Evolutionary conservation across 306 rosid genomes (phyloP), one percentile per base, ranked within the genome.

Genomic region (Pterocarpus santalinus): DNA sequence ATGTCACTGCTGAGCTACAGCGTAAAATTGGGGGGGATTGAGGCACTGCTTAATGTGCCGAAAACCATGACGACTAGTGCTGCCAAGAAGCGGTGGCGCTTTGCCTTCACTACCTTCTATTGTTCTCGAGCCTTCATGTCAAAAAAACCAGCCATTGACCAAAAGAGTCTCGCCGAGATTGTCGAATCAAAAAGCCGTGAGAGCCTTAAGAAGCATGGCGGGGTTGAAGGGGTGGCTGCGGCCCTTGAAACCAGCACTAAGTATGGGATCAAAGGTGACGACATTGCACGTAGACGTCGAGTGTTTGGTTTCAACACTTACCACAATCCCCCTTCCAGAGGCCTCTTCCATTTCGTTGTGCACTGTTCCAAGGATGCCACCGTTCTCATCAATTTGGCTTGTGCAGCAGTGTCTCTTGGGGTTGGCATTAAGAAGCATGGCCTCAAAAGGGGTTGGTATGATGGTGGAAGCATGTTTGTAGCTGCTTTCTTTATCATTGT

Each of bases 61-160:
- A 77, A 3, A 6, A 41, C 43, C 15, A 22, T 22, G 28, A 49
- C 57, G 28, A 22, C 28, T 16, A 80, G 30, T 51, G 33, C 8
- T 79, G 3, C 73, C 52, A 72, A 68, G 8, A 86, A 87, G 62
- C 83, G 88, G 39, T 88, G 92, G 94, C 91, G 60, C 41, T 55
- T 71, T 1, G 90, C 92, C 8, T 86, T 87, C 61, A n/a, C 84
- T 9, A 62, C 60, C 17, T 71, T 89, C 53, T 89, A 89, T 65
- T 91, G 90, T 49, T 91, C 92, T n/a, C 61, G 88, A 62, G 89
- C 92, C 10, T 13, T 88, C 4, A 28, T 72, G 61, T 22, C 61
- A 58, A 38, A 22, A 39, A 17, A 2, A 63, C 32, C 2, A 0
- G 12, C 15, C 33, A 56, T 86, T 5, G 80, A 82, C 4, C 87